Evolutionary conservation across 2,329 filamentous ascomycete species (phyloP).

Genomic region (Neurospora sp.): DNA sequence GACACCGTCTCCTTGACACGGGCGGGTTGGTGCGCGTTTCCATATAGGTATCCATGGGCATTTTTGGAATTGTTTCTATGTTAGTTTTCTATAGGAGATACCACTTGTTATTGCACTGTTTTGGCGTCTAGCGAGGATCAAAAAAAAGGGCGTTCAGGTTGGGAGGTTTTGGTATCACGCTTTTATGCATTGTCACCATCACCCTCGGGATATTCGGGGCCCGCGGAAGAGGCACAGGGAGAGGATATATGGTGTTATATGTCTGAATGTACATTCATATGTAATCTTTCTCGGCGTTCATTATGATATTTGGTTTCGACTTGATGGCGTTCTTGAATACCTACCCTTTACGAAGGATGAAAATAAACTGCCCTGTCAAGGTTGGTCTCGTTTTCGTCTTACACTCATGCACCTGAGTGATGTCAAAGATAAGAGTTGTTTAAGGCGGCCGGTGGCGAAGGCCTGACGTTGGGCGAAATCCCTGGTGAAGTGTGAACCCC

Average conservation of each 20-base stretch:
- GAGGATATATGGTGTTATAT: background rate
- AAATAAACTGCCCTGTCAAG: background rate
- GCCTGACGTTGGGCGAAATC: background rate
- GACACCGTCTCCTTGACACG: background rate
- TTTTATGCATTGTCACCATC: background rate
- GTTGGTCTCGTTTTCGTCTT: background rate
- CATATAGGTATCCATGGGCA: background rate
- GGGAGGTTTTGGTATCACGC: background rate
- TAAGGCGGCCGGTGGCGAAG: background rate
- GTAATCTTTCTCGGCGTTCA: background rate
- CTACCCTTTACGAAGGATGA: background rate
- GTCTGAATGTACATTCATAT: background rate
- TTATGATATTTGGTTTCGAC: background rate
- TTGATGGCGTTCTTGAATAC: background rate
- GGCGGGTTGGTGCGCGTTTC: background rate
- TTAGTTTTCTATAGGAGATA: background rate
- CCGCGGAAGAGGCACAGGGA: background rate
- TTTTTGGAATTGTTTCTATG: background rate
- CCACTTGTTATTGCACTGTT: background rate
- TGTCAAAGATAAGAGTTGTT: background rate
- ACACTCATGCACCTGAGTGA: background rate
- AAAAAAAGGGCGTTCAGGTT: background rate
- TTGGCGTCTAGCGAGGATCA: background rate
- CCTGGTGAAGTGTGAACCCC: background rate
- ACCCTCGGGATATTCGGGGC: background rate